Conservation (phyloP, 257 asterid species). For the Solanum clarkiae region DNA sequence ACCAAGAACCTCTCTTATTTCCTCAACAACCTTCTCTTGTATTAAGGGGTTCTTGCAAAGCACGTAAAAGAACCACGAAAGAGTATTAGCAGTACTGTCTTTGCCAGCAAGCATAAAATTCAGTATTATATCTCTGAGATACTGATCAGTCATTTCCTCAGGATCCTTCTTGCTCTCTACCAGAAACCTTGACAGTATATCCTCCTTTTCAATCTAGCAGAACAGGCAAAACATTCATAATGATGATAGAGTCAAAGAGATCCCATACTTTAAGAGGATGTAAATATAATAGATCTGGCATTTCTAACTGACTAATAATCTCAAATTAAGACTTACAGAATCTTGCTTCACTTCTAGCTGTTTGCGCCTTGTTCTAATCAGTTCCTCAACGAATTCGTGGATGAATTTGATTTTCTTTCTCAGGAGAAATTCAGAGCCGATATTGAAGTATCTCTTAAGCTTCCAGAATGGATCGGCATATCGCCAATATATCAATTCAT, state of each 20-base stretch:
- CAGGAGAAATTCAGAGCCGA: slow-evolving; percentile 46
- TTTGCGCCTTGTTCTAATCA: slow-evolving; percentile 38
- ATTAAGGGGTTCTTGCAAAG: slow-evolving; percentile 49
- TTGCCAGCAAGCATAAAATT: slow-evolving; percentile 68
- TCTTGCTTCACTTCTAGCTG: slow-evolving; percentile 22
- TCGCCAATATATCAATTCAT: slow-evolving; percentile 44
- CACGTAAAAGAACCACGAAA: slow-evolving; percentile 58
- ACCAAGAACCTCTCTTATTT: slow-evolving; percentile 11
- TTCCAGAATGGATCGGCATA: slow-evolving; percentile 57
- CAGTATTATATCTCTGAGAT: slow-evolving; percentile 60
- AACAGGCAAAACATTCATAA: not conserved
- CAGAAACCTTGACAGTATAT: slow-evolving; percentile 62
- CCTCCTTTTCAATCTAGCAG: slow-evolving; percentile 48
- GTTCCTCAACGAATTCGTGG: slow-evolving; percentile 34
- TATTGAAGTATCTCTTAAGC: slow-evolving; percentile 36
- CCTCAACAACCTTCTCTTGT: slow-evolving; percentile 41
- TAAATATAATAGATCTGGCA: not conserved
- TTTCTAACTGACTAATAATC: not conserved
- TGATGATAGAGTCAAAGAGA: not conserved
- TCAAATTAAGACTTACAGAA: slow-evolving; percentile 12
- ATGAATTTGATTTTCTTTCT: slow-evolving; percentile 40
- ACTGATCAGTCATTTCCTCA: slow-evolving; percentile 34
- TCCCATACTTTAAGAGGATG: not conserved
- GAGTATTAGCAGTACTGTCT: slow-evolving; percentile 64
- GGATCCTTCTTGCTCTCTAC: slow-evolving; percentile 56